Percentiles rank a stretch among this genome's conserved stretches.
Evolutionary conservation across 768 basidiomycete species (phyloP).

Genomic region (Psilocybe cyanescens): DNA sequence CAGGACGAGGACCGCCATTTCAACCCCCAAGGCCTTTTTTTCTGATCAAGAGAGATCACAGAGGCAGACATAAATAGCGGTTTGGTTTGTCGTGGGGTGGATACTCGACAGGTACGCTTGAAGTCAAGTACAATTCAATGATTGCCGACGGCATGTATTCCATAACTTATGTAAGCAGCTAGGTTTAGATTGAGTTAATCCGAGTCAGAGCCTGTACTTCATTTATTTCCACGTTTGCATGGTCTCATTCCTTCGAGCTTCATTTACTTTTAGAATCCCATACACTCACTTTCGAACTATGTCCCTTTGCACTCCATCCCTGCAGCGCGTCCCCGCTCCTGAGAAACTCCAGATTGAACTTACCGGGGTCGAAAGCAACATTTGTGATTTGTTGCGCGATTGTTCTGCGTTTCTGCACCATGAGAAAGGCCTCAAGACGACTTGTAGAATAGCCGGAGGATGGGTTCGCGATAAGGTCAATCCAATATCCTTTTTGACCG

Average conservation of each 20-base stretch:
- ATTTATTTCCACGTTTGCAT: neutral
- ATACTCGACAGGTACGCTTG: neutral
- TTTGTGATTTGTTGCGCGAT: constrained; percentile 82
- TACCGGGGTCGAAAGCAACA: constrained; percentile 65
- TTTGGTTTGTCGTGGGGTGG: neutral
- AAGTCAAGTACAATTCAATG: too few species aligned
- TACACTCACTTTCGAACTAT: constrained; percentile 5
- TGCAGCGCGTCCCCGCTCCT: constrained; percentile 23
- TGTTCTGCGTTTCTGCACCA: constrained; percentile 63
- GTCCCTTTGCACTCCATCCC: constrained; percentile 17
- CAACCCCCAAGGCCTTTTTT: constrained; percentile 44
- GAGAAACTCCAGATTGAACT: constrained; percentile 51
- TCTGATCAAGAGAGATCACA: neutral
- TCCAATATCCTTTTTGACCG: constrained; percentile 1
- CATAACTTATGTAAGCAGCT: too few species aligned
- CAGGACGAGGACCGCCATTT: constrained; percentile 62
- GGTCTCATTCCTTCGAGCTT: neutral
- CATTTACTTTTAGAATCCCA: neutral
- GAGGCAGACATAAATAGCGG: neutral
- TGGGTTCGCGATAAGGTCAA: constrained; percentile 98
- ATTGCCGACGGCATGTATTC: too few species aligned
- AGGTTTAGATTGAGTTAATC: too few species aligned
- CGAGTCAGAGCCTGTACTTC: too few species aligned
- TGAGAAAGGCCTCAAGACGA: constrained; percentile 55
- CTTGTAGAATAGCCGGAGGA: constrained; percentile 93